Percentiles rank a stretch among this genome's conserved stretches.
Conservation (phyloP, 371 early-diverging fungal species). For the Mortierella sp. region DNA sequence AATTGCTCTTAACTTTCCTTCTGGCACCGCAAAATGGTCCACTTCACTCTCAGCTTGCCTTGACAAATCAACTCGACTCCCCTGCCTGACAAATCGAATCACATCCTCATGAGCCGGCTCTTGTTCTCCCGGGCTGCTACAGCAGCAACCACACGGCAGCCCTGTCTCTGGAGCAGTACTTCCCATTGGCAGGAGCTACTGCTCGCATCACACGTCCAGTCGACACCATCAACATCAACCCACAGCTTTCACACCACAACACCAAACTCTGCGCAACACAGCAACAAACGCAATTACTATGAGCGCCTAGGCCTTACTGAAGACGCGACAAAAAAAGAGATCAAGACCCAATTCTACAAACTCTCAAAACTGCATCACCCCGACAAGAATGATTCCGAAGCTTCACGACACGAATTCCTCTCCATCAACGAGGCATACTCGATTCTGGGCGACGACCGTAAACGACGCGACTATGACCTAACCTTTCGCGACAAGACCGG, state of each 20-base stretch:
- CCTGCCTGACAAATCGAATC: neutral
- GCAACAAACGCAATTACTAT: conserved; percentile 60
- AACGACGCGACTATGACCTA: conserved; percentile 84
- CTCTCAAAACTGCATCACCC: conserved; percentile 92
- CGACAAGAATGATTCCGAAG: conserved; percentile 81
- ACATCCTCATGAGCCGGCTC: conserved; percentile 6
- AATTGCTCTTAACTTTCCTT: neutral
- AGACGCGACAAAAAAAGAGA: conserved; percentile 70
- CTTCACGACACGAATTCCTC: conserved; percentile 80
- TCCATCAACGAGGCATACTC: conserved; percentile 91
- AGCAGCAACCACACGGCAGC: neutral
- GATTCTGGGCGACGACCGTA: conserved; percentile 78
- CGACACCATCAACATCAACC: neutral
- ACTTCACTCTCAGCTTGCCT: neutral
- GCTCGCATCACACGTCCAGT: neutral
- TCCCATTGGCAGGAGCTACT: neutral
- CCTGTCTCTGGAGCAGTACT: neutral
- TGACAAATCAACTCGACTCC: conserved; percentile 3
- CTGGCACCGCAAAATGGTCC: neutral
- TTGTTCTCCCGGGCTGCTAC: conserved; percentile 1
- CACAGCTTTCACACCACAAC: neutral
- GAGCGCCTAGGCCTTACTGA: conserved; percentile 67
- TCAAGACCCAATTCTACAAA: conserved; percentile 87
- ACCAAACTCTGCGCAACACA: conserved; percentile 9
- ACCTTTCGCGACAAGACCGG: conserved; percentile 44